phyloP scores from a whole-genome alignment of 306 rosid species.

The Cicer pinnatifidum region DNA sequence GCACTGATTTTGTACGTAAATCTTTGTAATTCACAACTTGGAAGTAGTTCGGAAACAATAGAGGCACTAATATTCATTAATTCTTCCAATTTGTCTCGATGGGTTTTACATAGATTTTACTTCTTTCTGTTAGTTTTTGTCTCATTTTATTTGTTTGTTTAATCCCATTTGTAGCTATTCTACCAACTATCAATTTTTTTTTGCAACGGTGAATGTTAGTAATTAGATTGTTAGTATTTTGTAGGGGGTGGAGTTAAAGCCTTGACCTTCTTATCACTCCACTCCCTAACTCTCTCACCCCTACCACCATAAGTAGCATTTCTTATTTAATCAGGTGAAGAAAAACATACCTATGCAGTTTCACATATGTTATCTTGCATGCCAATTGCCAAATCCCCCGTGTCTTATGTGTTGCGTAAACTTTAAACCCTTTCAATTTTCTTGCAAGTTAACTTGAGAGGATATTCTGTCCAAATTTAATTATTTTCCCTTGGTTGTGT shows the following conservation, averaged over 20 bases:
- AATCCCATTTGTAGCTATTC: neutral
- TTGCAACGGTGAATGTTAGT: too few species aligned
- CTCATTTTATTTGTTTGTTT: neutral
- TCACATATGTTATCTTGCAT: slow-evolving; percentile 1
- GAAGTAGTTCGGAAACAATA: neutral
- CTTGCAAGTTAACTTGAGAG: neutral
- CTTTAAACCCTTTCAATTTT: neutral
- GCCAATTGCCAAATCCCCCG: neutral
- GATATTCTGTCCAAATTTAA: neutral
- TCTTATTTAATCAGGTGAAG: neutral
- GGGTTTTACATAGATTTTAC: neutral
- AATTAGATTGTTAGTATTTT: too few species aligned
- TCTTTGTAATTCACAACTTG: neutral
- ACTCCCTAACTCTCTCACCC: too few species aligned
- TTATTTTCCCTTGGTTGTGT: neutral
- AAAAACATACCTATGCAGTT: neutral
- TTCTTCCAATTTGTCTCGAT: neutral
- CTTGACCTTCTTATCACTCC: too few species aligned
- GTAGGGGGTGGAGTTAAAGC: too few species aligned
- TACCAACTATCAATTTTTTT: too few species aligned
- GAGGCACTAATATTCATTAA: neutral
- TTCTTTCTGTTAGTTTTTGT: neutral
- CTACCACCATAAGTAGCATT: neutral
- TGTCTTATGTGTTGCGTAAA: neutral
- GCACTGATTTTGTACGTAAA: neutral